phyloP scores from a whole-genome alignment of 2,329 filamentous ascomycete genomes.

The Colletotrichum scovillei region DNA sequence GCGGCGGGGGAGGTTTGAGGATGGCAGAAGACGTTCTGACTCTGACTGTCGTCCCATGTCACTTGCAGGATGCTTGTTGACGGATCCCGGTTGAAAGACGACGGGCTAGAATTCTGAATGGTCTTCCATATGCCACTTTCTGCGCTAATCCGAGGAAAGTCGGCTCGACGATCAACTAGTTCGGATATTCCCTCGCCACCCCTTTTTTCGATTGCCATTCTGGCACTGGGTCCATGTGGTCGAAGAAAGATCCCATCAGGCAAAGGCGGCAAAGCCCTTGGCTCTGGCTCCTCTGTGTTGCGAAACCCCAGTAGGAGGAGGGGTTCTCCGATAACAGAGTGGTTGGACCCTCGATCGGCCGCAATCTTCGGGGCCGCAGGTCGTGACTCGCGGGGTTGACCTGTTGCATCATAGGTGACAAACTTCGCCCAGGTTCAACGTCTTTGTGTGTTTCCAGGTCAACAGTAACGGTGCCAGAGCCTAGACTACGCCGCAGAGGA shows the following conservation, averaged over 20 bases:
- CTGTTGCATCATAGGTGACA: conserved; percentile 31
- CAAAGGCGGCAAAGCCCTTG: conserved; percentile 34
- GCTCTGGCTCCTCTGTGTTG: conserved; percentile 11
- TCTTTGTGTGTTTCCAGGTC: conserved; percentile 14
- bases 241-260: conserved; percentile 20
- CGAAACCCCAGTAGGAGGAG: conserved; percentile 20
- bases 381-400: conserved; percentile 33
- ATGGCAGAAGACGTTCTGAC: conserved; percentile 2
- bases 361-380: conserved; percentile 27
- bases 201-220: conserved; percentile 22
- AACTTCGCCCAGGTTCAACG: background rate
- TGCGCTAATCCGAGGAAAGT: conserved; percentile 23
- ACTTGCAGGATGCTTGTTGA: conserved; percentile 30
- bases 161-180: conserved; percentile 31
- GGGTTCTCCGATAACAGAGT: conserved; percentile 24
- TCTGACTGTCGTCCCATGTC: conserved; percentile 35
- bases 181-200: conserved; percentile 31
- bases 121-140: conserved; percentile 23
- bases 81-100: conserved; percentile 19
- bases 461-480: conserved; percentile 6
- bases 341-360: conserved; percentile 33
- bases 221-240: conserved; percentile 7
- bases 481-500: conserved; percentile 12
- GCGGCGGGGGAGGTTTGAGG: background rate
- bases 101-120: conserved; percentile 29